phyloP scores from a whole-genome alignment of 495 filamentous ascomycete species.

The Oidiodendron maius region DNA sequence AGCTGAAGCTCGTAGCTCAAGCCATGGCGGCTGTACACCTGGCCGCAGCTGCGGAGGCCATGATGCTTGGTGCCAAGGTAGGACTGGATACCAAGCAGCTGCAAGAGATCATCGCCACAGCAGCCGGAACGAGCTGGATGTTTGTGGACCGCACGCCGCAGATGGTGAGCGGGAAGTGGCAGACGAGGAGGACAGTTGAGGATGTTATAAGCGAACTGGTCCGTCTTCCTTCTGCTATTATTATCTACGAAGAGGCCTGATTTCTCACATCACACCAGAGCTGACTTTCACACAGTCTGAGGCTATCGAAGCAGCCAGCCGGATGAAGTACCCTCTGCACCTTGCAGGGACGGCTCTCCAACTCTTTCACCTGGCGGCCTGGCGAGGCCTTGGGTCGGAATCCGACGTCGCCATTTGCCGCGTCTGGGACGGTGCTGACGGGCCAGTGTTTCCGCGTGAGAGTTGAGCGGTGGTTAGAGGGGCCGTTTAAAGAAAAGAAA shows the following conservation, averaged over 20 bases:
- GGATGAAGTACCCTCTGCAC: constrained; percentile 19
- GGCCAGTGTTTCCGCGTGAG: constrained; percentile 6
- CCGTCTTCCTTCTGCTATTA: constrained; percentile 1
- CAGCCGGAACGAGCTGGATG: constrained; percentile 60
- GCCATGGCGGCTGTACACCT: constrained; percentile 61
- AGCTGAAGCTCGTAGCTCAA: constrained; percentile 49
- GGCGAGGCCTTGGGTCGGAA: constrained; percentile 14
- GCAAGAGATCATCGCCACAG: constrained; percentile 60
- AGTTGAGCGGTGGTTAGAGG: not conserved
- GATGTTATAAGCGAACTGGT: constrained; percentile 18
- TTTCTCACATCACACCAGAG: too few relatives aligned
- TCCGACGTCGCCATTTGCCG: constrained; percentile 10
- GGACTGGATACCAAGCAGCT: constrained; percentile 60
- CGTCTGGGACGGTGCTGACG: constrained; percentile 13
- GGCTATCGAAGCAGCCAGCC: constrained; percentile 12
- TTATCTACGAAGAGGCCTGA: too few relatives aligned
- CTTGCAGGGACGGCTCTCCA: constrained; percentile 16
- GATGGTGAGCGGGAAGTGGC: constrained; percentile 38
- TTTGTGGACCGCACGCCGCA: constrained; percentile 51
- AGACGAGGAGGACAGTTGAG: constrained; percentile 10
- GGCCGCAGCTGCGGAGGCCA: constrained; percentile 57
- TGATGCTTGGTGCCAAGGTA: constrained; percentile 57
- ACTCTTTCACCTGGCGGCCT: constrained; percentile 11
- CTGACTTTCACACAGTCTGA: constrained; percentile 9
- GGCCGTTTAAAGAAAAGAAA: too few relatives aligned